Evolutionary conservation across 225 moss, liverwort and hornwort genomes (phyloP).

Genomic region (Pleurozium schreberi): DNA sequence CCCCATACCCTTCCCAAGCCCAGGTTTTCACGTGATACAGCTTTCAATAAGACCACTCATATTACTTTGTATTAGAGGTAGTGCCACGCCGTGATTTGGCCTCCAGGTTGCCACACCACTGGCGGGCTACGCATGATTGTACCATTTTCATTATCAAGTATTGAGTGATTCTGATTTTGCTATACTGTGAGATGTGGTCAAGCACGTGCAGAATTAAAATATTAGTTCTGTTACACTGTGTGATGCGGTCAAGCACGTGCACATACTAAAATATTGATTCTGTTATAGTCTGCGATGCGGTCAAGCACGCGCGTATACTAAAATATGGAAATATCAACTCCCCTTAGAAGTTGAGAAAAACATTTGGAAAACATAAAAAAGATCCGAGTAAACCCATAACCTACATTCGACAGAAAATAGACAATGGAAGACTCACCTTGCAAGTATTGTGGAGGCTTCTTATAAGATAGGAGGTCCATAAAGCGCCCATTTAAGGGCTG

Average conservation of each 20-base stretch:
- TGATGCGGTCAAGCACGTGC: background rate
- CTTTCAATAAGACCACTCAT: background rate
- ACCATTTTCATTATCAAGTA: background rate
- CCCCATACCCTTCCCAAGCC: background rate
- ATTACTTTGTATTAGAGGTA: background rate
- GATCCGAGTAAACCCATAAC: background rate
- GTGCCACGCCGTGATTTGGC: background rate
- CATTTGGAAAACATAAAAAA: background rate
- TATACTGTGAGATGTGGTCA: background rate
- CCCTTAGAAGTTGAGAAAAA: background rate
- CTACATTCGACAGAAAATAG: too few species aligned
- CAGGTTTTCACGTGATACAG: too few species aligned
- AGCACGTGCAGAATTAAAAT: background rate
- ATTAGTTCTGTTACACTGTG: background rate
- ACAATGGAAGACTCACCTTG: too few species aligned
- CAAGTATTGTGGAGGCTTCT: too few species aligned
- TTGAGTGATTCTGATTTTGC: background rate
- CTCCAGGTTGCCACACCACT: background rate
- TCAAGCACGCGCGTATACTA: background rate
- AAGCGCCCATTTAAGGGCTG: too few species aligned
- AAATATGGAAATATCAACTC: background rate
- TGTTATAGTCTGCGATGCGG: background rate
- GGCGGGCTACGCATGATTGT: background rate
- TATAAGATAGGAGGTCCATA: too few species aligned
- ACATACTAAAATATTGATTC: background rate